Conservation (phyloP, 176 grass and related monocot genomes). For the Triticum dicoccoides region DNA sequence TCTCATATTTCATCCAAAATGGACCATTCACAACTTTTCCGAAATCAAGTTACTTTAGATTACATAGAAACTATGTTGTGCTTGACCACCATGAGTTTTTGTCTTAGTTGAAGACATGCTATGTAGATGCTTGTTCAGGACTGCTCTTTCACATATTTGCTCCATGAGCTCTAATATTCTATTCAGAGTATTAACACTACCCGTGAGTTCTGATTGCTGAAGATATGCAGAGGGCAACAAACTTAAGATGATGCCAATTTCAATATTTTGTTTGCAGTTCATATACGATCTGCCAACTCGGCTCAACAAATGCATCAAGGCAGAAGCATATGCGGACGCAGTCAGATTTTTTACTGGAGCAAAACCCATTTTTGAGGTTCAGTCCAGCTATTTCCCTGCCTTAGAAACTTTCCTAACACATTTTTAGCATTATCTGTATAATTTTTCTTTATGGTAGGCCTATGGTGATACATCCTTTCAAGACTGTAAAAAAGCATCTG, state of each 20-base stretch:
- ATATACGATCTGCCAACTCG: constrained; percentile 95
- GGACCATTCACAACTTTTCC: constrained; percentile 9
- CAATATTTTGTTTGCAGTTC: constrained; percentile 55
- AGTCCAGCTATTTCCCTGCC: constrained; percentile 22
- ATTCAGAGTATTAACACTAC: neutral
- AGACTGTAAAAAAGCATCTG: constrained; percentile 97
- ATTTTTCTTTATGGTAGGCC: constrained; percentile 52
- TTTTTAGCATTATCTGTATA: constrained; percentile 25
- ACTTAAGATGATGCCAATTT: constrained; percentile 16
- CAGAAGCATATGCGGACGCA: constrained; percentile 90
- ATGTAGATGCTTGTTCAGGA: neutral
- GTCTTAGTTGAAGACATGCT: constrained; percentile 12
- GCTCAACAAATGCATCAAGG: constrained; percentile 97
- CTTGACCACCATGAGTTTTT: neutral
- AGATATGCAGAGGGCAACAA: neutral
- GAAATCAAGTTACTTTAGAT: constrained; percentile 5
- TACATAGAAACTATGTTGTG: neutral
- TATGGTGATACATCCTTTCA: constrained; percentile 97
- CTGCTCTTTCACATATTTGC: neutral
- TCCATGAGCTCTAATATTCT: neutral
- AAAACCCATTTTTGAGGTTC: constrained; percentile 94
- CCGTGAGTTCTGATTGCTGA: neutral
- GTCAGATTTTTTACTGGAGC: constrained; percentile 97
- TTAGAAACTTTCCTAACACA: neutral
- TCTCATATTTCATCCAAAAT: constrained; percentile 7